Evolutionary conservation across 2,329 filamentous ascomycete genomes (phyloP), one percentile per base, ranked within the genome.

Genomic region (Diaporthe eres): DNA sequence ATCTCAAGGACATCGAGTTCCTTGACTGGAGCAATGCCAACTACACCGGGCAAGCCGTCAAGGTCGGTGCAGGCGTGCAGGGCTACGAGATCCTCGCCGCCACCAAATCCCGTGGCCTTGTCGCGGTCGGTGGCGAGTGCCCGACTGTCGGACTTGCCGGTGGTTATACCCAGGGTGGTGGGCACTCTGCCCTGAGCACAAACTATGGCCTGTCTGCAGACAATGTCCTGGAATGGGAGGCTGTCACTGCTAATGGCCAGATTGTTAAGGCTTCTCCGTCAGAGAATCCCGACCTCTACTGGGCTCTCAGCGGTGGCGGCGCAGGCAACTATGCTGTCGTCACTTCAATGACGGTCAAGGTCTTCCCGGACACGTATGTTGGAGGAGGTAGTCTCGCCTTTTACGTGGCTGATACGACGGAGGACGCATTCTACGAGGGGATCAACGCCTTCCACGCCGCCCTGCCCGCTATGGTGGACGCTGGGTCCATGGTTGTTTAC

Each of bases 41-140:
- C 51, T 86, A 88, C 79, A 78, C 78, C 4, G 88, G 89, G 0
- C 82, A 86, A 3, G 90, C 89, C 0, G 85, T 91, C 78, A 91
- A 89, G 80, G 82, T 90, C n/a, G 89, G 88, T 0, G 87, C 89
- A 17, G 90, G 90, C 73, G 86, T 91, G 5, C 86, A 89, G 75
- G 88, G 86, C 4, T 84, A 83, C 65, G 89, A 91, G 76, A 81
- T 88, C 4, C 89, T 90, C 77, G 85, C 86, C 37, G 85, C 85
- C 55, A 88, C 87, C 4, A 81, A 86, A 15, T 82, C 85, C 31
- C 80, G 86, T 34, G 87, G 86, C 0, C 83, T 88, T 74, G 57
- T 82, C 78, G 78, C 68, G 75, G 81, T 51, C 75, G 53, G 57
- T 13, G 75, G 72, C 28, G 74, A 74, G 19, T 76, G 74, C 42